phyloP scores from a whole-genome alignment of 345 rosid genomes.

The Bruguiera parviflora region DNA sequence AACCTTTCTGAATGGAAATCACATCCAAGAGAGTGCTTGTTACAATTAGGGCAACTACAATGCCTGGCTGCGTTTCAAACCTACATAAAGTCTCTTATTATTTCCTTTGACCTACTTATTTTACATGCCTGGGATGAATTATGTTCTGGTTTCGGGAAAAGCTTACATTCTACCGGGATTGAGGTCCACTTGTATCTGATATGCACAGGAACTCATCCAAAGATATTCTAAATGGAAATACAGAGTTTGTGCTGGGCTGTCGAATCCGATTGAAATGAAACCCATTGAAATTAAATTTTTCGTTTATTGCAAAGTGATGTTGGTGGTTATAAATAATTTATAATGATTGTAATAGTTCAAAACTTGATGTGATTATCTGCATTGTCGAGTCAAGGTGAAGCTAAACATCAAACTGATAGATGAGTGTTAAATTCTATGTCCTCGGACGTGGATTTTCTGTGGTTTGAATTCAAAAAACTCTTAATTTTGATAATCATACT shows the following conservation, averaged over 20 bases:
- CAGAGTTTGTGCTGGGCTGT: slow-evolving; percentile 20
- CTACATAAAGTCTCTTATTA: slow-evolving; percentile 11
- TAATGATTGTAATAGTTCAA: too few relatives aligned
- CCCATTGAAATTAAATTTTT: slow-evolving; percentile 3
- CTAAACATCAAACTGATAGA: too few relatives aligned
- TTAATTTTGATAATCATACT: too few relatives aligned
- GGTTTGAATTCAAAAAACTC: too few relatives aligned
- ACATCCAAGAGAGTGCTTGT: slow-evolving; percentile 20
- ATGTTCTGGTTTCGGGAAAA: slow-evolving; percentile 14
- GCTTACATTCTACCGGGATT: slow-evolving; percentile 13
- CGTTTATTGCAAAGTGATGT: background rate
- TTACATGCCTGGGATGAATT: slow-evolving; percentile 25
- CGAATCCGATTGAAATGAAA: slow-evolving; percentile 18
- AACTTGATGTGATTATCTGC: too few relatives aligned
- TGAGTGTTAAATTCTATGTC: too few relatives aligned
- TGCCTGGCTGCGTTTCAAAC: slow-evolving; percentile 17
- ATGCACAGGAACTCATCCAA: slow-evolving; percentile 37
- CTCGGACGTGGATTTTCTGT: too few relatives aligned
- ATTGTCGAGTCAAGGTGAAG: too few relatives aligned
- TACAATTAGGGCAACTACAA: slow-evolving; percentile 18
- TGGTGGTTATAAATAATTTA: too few relatives aligned
- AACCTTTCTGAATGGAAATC: slow-evolving; percentile 17
- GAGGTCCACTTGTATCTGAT: slow-evolving; percentile 28
- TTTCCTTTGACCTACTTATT: background rate
- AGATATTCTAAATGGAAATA: slow-evolving; percentile 27